Evolutionary conservation across 2,329 filamentous ascomycete genomes (phyloP).

Genomic region (Neofusicoccum cordaticola): DNA sequence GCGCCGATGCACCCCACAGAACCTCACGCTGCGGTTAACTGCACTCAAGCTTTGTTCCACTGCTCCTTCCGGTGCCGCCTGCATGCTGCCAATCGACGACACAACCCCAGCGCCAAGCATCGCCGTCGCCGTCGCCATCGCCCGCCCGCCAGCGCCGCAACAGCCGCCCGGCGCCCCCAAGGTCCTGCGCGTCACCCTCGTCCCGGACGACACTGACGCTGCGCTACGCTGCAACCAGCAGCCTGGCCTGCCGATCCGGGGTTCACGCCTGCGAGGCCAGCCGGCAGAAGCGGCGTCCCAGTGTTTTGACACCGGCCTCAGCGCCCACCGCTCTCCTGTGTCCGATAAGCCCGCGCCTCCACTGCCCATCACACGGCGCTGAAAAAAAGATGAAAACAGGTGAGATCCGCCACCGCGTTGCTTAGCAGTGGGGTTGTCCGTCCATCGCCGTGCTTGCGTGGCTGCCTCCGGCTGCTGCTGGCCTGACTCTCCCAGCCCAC

Average conservation of each 20-base stretch:
- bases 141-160: not conserved
- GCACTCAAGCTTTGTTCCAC: not conserved
- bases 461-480: not conserved
- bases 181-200: not conserved
- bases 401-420: not conserved
- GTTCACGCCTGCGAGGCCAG: not conserved
- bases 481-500: not conserved
- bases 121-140: not conserved
- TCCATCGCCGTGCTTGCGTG: not conserved
- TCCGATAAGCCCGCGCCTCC: not conserved
- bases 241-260: not conserved
- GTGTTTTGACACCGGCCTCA: no score
- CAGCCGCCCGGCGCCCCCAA: constrained; percentile 1
- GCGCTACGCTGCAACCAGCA: constrained; percentile 9
- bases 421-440: not conserved
- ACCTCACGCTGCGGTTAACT: not conserved
- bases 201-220: not conserved
- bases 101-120: not conserved
- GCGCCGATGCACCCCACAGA: constrained; percentile 11
- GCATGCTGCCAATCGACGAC: not conserved
- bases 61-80: not conserved
- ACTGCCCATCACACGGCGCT: not conserved
- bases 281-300: not conserved
- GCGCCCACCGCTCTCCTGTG: not conserved
- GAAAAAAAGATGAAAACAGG: not conserved